A percentile compares a stretch with the other conserved stretches of the same genome.
These are phyloP conservation scores for Coriolopsis trogii DNA, from an alignment of 1,284 basidiomycete genomes.

Conservation along the genomic window DNA sequence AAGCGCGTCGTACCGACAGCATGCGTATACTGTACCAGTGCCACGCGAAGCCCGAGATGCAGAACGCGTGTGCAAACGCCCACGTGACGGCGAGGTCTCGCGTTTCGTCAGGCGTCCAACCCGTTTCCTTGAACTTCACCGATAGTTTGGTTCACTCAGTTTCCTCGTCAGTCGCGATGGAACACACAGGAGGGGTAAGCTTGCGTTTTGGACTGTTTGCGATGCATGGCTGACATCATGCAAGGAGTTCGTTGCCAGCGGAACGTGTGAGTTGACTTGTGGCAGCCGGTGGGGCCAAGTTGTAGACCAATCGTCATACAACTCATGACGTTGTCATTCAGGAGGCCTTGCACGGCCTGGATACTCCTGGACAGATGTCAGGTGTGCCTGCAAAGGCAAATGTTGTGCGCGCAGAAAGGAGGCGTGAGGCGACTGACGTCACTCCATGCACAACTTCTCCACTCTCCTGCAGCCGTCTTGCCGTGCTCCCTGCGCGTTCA, in stretches of 20 bases:
- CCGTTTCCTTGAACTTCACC: not conserved
- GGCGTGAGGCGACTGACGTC: conserved; percentile 4
- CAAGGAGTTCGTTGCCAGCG: not conserved
- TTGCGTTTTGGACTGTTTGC: not conserved
- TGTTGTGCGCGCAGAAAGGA: not conserved
- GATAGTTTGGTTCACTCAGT: not conserved
- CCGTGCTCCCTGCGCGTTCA: not conserved
- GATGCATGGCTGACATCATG: not conserved
- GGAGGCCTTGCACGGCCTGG: not conserved
- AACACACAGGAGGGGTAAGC: not conserved
- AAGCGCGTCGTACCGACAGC: no score
- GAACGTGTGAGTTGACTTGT: no score
- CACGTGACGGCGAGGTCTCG: not conserved
- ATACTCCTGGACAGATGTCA: not conserved
- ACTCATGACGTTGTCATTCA: not conserved
- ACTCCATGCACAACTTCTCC: not conserved
- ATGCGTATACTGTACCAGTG: no score
- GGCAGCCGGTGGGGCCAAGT: not conserved
- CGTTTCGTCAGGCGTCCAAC: not conserved
- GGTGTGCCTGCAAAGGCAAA: not conserved
- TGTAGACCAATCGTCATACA: not conserved
- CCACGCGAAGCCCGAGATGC: no score
- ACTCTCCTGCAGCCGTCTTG: not conserved
- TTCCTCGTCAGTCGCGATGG: not conserved
- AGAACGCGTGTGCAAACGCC: not conserved